Percentiles rank a stretch among this genome's conserved stretches.
phyloP scores from a whole-genome alignment of 2,329 filamentous ascomycete species.

The Talaromyces atroroseus region DNA sequence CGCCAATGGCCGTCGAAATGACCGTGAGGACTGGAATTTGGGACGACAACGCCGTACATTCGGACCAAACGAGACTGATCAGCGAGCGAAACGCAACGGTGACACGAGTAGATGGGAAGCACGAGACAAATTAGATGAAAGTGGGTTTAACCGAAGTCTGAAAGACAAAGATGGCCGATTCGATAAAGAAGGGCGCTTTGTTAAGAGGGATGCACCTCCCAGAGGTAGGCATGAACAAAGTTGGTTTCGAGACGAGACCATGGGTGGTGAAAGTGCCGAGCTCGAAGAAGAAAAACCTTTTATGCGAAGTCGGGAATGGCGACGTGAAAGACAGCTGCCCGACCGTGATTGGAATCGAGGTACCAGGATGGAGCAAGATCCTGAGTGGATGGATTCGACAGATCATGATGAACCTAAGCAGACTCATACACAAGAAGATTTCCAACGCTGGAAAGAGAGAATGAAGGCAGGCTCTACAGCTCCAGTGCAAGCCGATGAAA shows the following conservation, averaged over 20 bases:
- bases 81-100: constrained; percentile 37
- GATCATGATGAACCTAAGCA: constrained; percentile 61
- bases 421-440: constrained; percentile 79
- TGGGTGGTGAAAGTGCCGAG: constrained; percentile 31
- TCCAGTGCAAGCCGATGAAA: constrained; percentile 34
- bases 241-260: constrained; percentile 64
- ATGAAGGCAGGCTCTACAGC: constrained; percentile 66
- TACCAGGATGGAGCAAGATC: constrained; percentile 65
- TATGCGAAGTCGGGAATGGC: constrained; percentile 62
- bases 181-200: constrained; percentile 27
- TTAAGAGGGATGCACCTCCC: constrained; percentile 59
- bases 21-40: constrained; percentile 39
- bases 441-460: constrained; percentile 87
- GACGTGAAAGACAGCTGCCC: constrained; percentile 40
- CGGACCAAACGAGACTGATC: constrained; percentile 38
- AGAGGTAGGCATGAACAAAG: constrained; percentile 64
- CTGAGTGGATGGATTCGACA: constrained; percentile 82
- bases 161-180: constrained; percentile 53
- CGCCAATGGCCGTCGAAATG: constrained; percentile 32
- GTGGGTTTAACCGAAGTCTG: constrained; percentile 41
- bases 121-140: constrained; percentile 47
- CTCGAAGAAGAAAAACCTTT: constrained; percentile 39
- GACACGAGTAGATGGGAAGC: constrained; percentile 40
- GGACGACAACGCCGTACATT: constrained; percentile 36
- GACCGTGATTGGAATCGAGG: constrained; percentile 51